Evolutionary conservation across 176 grass and related monocot genomes (phyloP).

Genomic region (Musa schizocarpa): DNA sequence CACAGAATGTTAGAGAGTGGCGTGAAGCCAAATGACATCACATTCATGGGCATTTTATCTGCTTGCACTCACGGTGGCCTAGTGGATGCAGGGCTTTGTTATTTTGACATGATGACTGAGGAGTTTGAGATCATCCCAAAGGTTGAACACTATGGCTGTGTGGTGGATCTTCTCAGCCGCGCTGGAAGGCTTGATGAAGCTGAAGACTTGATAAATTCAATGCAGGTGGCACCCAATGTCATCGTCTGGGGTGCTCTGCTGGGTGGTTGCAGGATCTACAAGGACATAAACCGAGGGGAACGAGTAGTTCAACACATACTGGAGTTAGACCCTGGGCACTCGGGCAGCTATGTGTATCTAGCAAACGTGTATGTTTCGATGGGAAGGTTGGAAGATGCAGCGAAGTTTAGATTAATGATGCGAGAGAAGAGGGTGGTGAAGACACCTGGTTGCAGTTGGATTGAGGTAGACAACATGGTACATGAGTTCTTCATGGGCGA

Average conservation of each 20-base stretch:
- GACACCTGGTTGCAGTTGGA: conserved; percentile 15
- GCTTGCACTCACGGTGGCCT: conserved; percentile 51
- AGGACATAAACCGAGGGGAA: conserved; percentile 17
- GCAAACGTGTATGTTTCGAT: conserved; percentile 36
- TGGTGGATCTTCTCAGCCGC: conserved; percentile 48
- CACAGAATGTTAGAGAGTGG: conserved; percentile 17
- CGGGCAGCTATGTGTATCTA: conserved; percentile 24
- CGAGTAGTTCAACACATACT: conserved; percentile 25
- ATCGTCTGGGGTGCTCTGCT: conserved; percentile 40
- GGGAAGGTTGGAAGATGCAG: conserved; percentile 32
- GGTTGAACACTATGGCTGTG: conserved; percentile 43
- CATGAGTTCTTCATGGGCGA: conserved; percentile 18
- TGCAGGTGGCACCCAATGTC: conserved; percentile 31
- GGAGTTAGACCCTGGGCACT: conserved; percentile 27
- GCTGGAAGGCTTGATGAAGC: conserved; percentile 22
- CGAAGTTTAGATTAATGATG: not conserved
- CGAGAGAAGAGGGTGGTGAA: conserved; percentile 3
- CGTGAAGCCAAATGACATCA: conserved; percentile 28
- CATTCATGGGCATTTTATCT: conserved; percentile 45
- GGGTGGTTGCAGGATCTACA: conserved; percentile 10
- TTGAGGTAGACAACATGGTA: conserved; percentile 7
- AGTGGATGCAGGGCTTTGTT: conserved; percentile 16
- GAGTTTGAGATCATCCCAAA: conserved; percentile 19
- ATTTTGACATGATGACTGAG: conserved; percentile 33
- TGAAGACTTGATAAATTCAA: conserved; percentile 26